phyloP scores from a whole-genome alignment of 208 protist species.

The Crithidia sp. region DNA sequence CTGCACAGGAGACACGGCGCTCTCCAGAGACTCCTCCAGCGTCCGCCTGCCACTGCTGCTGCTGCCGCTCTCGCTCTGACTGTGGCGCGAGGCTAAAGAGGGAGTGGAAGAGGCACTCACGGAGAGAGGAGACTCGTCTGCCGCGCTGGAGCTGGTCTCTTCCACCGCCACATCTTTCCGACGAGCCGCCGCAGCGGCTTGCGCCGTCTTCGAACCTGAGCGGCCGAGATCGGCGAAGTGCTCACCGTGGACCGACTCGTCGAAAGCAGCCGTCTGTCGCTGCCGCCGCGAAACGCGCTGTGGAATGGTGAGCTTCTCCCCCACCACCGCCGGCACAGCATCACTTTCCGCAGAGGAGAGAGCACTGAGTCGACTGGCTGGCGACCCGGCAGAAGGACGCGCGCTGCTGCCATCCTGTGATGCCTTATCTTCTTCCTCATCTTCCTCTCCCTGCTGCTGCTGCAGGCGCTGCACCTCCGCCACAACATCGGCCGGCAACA shows the following conservation, averaged over 20 bases:
- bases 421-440: slow-evolving; percentile 3
- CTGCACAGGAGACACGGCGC: background rate
- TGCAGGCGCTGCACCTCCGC: slow-evolving; percentile 34
- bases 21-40: too few relatives aligned
- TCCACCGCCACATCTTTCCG: slow-evolving; percentile 3
- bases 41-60: too few relatives aligned
- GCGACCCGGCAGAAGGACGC: slow-evolving; percentile 14
- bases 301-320: slow-evolving; percentile 43
- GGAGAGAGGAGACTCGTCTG: too few relatives aligned
- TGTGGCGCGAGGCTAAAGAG: too few relatives aligned
- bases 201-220: slow-evolving; percentile 27
- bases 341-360: slow-evolving; percentile 2
- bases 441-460: background rate
- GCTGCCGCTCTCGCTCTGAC: too few relatives aligned
- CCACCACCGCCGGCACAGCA: slow-evolving; percentile 11
- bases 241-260: slow-evolving; percentile 43
- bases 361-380: slow-evolving; percentile 16
- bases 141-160: too few relatives aligned
- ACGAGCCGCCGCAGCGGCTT: slow-evolving; percentile 1
- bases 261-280: slow-evolving; percentile 35
- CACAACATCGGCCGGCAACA: slow-evolving; percentile 44
- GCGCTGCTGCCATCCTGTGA: slow-evolving; percentile 3
- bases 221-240: slow-evolving; percentile 43
- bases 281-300: slow-evolving; percentile 44
- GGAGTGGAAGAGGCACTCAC: too few relatives aligned